A percentile compares a stretch with the other conserved stretches of the same genome.
These are phyloP conservation scores for Biscutella laevigata DNA, from an alignment of 441 rosid genomes.

Conservation along the genomic window DNA sequence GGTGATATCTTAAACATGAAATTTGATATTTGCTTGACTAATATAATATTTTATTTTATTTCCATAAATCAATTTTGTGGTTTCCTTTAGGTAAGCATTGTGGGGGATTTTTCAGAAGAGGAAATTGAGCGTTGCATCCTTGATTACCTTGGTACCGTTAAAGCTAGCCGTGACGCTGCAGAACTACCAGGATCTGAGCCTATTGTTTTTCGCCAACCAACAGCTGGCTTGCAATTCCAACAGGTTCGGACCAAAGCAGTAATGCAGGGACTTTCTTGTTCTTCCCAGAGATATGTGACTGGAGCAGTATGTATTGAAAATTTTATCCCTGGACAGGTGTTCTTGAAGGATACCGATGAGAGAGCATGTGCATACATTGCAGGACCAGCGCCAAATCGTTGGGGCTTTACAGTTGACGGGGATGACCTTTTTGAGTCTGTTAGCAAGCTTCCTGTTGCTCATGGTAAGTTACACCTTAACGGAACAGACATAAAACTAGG, in stretches of 20 bases:
- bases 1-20: slow-evolving; percentile 32
- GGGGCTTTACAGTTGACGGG: slow-evolving; percentile 91
- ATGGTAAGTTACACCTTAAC: slow-evolving; percentile 41
- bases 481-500: not conserved
- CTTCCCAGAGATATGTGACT: slow-evolving; percentile 6
- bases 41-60: not conserved
- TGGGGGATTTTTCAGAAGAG: slow-evolving; percentile 89
- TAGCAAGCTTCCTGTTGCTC: slow-evolving; percentile 35
- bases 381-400: slow-evolving; percentile 98
- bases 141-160: slow-evolving; percentile 90
- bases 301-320: slow-evolving; percentile 16
- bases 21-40: slow-evolving; percentile 4
- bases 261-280: slow-evolving; percentile 8
- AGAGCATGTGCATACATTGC: slow-evolving; percentile 99
- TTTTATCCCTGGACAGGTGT: slow-evolving; percentile 49
- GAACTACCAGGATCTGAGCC: slow-evolving; percentile 39
- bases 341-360: slow-evolving; percentile 96
- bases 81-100: slow-evolving; percentile 73
- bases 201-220: slow-evolving; percentile 61
- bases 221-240: slow-evolving; percentile 69
- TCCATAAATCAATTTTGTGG: slow-evolving; percentile 16
- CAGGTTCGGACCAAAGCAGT: slow-evolving; percentile 48
- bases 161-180: slow-evolving; percentile 40
- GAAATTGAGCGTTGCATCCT: slow-evolving; percentile 79
- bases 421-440: slow-evolving; percentile 69